These are phyloP conservation scores for Staphylotrichum tortipilum DNA, from an alignment of 495 filamentous ascomycete species.

Conservation along the genomic window DNA sequence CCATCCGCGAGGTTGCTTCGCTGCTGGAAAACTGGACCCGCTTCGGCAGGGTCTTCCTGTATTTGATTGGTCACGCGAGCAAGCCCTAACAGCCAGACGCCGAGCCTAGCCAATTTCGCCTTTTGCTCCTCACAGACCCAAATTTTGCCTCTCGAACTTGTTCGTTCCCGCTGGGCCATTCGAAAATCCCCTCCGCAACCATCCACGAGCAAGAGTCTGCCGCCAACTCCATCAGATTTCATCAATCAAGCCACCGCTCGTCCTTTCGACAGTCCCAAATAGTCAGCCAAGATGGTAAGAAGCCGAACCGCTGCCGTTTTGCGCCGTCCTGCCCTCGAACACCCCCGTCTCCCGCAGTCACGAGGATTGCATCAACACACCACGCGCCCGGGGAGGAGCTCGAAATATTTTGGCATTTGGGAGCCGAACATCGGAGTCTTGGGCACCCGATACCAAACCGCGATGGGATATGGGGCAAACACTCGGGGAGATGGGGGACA, in stretches of 20 bases:
- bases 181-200: slow-evolving; percentile 28
- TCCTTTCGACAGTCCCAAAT: slow-evolving; percentile 29
- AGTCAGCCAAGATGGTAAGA: slow-evolving; percentile 54
- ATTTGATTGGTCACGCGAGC: slow-evolving; percentile 20
- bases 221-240: slow-evolving; percentile 32
- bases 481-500: background rate
- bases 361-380: slow-evolving; percentile 11
- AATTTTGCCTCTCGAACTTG: slow-evolving; percentile 29
- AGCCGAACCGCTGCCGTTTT: slow-evolving; percentile 19
- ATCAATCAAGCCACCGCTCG: slow-evolving; percentile 40
- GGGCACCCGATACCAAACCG: background rate
- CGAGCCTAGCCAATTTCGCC: slow-evolving; percentile 20
- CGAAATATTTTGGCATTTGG: no score
- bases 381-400: background rate
- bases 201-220: slow-evolving; percentile 41
- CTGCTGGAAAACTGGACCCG: slow-evolving; percentile 1
- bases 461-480: background rate
- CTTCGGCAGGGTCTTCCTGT: background rate
- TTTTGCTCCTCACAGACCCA: slow-evolving; percentile 27
- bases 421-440: background rate
- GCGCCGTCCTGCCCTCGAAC: slow-evolving; percentile 7
- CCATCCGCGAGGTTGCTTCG: background rate
- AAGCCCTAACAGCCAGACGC: slow-evolving; percentile 25
- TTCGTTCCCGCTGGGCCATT: slow-evolving; percentile 23
- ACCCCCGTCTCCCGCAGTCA: slow-evolving; percentile 3